Evolutionary conservation across 2,329 filamentous ascomycete species (phyloP).

Genomic region (Shiraia sp.): DNA sequence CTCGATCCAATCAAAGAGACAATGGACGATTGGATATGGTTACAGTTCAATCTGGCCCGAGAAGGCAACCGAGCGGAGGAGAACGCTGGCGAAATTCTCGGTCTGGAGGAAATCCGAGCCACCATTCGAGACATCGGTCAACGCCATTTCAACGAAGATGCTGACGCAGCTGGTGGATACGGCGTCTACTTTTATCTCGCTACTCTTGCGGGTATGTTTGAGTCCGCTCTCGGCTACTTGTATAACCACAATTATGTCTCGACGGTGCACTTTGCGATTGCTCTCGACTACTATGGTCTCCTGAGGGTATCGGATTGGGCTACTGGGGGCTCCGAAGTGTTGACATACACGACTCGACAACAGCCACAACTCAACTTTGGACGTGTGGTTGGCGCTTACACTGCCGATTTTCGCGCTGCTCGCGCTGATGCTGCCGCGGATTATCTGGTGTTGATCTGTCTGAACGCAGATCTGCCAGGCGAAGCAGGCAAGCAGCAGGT

Average conservation of each 20-base stretch:
- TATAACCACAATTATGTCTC: constrained; percentile 92
- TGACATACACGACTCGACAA: constrained; percentile 68
- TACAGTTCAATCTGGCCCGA: constrained; percentile 66
- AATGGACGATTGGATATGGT: constrained; percentile 70
- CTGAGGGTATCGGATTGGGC: constrained; percentile 83
- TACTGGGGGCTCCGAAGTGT: constrained; percentile 65
- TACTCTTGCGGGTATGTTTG: constrained; percentile 87
- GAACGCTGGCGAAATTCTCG: constrained; percentile 64
- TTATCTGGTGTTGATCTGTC: constrained; percentile 87
- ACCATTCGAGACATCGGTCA: constrained; percentile 87
- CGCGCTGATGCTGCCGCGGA: constrained; percentile 89
- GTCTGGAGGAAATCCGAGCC: constrained; percentile 70
- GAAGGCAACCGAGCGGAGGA: constrained; percentile 66
- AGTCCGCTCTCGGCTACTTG: constrained; percentile 88
- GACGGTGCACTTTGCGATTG: constrained; percentile 92
- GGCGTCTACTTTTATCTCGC: constrained; percentile 94
- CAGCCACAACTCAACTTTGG: constrained; percentile 91
- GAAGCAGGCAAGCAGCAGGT: constrained; percentile 76
- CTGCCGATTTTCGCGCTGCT: constrained; percentile 89
- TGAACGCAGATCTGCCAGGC: constrained; percentile 81
- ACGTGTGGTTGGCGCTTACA: constrained; percentile 92
- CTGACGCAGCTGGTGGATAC: constrained; percentile 78
- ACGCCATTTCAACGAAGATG: constrained; percentile 82
- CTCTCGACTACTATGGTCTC: constrained; percentile 67
- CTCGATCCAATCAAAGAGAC: constrained; percentile 62